These are phyloP conservation scores for Xylaria sp. DNA, from an alignment of 2,329 filamentous ascomycete genomes.

Conservation along the genomic window DNA sequence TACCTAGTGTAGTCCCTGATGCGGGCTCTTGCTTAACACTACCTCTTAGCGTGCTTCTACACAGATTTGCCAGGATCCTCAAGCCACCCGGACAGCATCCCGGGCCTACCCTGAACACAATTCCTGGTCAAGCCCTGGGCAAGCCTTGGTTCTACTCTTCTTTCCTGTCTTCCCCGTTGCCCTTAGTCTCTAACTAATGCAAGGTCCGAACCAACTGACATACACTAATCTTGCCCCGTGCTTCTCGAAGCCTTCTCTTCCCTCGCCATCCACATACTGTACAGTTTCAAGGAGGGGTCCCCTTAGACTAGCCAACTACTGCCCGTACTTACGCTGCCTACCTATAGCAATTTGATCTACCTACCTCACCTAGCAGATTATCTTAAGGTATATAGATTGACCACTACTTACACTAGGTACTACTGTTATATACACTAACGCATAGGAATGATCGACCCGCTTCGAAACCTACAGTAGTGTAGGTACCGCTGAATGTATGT, in stretches of 20 bases:
- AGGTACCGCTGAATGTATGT: background rate
- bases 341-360: too few relatives aligned
- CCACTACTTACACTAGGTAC: too few relatives aligned
- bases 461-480: constrained; percentile 5
- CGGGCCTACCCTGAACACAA: constrained; percentile 28
- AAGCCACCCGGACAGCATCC: constrained; percentile 28
- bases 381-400: too few relatives aligned
- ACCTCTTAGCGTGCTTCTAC: background rate
- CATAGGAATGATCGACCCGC: constrained; percentile 12
- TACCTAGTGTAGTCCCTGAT: background rate
- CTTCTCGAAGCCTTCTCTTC: constrained; percentile 47
- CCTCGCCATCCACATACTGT: constrained; percentile 20
- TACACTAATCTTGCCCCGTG: constrained; percentile 35
- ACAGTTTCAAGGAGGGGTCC: constrained; percentile 28
- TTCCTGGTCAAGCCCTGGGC: constrained; percentile 19
- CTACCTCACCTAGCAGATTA: too few relatives aligned
- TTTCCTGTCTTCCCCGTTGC: constrained; percentile 45
- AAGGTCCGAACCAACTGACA: constrained; percentile 46
- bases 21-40: constrained; percentile 9
- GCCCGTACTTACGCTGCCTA: too few relatives aligned
- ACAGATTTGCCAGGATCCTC: constrained; percentile 24
- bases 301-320: background rate
- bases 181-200: constrained; percentile 41
- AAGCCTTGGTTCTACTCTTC: constrained; percentile 30
- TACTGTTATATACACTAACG: too few relatives aligned